These are phyloP conservation scores for Falciphora oryzae DNA, from an alignment of 2,329 filamentous ascomycete genomes.

Conservation along the genomic window DNA sequence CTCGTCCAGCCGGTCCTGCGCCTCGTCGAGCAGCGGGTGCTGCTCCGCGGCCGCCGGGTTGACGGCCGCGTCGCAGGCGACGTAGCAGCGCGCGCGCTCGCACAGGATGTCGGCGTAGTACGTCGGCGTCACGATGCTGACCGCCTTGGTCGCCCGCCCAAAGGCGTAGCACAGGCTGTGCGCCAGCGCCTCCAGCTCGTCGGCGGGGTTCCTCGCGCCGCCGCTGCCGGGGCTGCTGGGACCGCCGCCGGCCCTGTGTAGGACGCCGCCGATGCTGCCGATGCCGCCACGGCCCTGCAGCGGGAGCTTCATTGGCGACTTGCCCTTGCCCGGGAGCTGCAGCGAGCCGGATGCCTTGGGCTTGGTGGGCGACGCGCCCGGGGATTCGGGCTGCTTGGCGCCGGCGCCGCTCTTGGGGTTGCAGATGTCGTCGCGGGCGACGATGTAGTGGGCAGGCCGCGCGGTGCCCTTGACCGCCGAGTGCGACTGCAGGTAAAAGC, in stretches of 20 bases:
- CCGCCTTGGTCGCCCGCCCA: conserved; percentile 77
- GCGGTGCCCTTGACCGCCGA: conserved; percentile 63
- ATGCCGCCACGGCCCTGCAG: not conserved
- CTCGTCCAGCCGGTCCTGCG: not conserved
- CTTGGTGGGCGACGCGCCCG: not conserved
- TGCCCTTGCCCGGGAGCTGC: not conserved
- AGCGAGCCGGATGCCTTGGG: conserved; percentile 9
- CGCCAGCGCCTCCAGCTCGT: conserved; percentile 66
- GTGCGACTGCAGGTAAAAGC: conserved; percentile 83
- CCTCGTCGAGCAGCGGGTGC: conserved; percentile 17
- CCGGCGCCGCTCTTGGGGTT: conserved; percentile 17
- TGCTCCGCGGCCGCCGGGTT: not conserved
- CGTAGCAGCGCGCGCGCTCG: conserved; percentile 69
- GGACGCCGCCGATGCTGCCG: not conserved
- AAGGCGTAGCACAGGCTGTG: conserved; percentile 79
- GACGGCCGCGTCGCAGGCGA: conserved; percentile 54
- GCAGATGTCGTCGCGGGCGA: conserved; percentile 66
- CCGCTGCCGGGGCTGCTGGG: not conserved
- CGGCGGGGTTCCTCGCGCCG: conserved; percentile 39
- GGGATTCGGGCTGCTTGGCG: too few relatives aligned
- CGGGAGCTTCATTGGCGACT: not conserved
- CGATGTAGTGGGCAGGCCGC: conserved; percentile 75
- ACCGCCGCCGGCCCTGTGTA: not conserved
- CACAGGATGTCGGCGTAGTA: conserved; percentile 89
- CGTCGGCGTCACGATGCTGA: conserved; percentile 79